Percentiles rank a stretch among this genome's conserved stretches.
Conservation (phyloP, 805 yeast genomes). For the Kluyveromyces nonfermentans region DNA sequence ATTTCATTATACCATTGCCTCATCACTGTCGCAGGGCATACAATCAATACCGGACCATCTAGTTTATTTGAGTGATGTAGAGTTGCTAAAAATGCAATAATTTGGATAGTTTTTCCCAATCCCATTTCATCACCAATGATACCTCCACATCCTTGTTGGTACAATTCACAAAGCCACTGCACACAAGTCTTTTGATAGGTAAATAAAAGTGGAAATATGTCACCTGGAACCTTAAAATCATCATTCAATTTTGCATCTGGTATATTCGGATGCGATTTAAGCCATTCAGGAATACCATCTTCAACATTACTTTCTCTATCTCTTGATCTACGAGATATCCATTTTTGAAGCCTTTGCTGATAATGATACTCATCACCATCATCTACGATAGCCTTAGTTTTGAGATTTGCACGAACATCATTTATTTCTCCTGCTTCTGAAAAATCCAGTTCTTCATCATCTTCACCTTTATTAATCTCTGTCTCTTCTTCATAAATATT, state of each 20-base stretch:
- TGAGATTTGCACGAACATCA: constrained; percentile 10
- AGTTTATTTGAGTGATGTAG: constrained; percentile 72
- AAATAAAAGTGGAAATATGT: constrained; percentile 74
- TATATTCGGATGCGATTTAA: constrained; percentile 63
- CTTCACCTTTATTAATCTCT: constrained; percentile 12
- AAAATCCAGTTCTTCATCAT: constrained; percentile 19
- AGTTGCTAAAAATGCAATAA: constrained; percentile 85
- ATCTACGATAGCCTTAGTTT: constrained; percentile 36
- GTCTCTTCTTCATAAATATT: constrained; percentile 11
- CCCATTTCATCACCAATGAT: constrained; percentile 99
- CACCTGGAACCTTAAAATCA: constrained; percentile 77
- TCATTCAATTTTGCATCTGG: constrained; percentile 69
- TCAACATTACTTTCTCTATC: constrained; percentile 24
- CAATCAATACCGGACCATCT: constrained; percentile 71
- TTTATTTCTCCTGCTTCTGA: constrained; percentile 9
- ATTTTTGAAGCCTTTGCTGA: constrained; percentile 46
- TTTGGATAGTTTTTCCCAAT: constrained; percentile 88
- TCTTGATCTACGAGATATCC: constrained; percentile 47
- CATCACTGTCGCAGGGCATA: constrained; percentile 94
- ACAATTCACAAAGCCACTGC: constrained; percentile 95
- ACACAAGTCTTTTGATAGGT: constrained; percentile 95
- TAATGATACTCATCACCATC: constrained; percentile 74
- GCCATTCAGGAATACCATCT: constrained; percentile 46
- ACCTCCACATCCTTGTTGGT: constrained; percentile 84
- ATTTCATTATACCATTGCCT: constrained; percentile 96